Evolutionary conservation across 352 stramenopile species (phyloP), one percentile per base, ranked within the genome.

Genomic region (Phytopythium aichiense): DNA sequence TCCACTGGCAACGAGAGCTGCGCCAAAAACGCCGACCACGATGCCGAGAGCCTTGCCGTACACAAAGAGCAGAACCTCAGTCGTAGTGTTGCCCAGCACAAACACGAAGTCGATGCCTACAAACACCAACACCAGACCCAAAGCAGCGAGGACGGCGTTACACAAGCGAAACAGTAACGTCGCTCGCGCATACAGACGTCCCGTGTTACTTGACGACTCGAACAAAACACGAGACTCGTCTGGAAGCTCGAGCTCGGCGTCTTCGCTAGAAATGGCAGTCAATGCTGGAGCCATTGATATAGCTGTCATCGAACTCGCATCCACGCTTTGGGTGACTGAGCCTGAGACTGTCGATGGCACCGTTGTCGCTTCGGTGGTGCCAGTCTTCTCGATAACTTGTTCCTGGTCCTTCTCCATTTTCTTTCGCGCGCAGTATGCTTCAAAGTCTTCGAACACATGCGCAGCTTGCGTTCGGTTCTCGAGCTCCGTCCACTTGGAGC

Each of bases 401-500:
- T 31, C 23, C 0, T 64, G 40, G 15, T 56, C 37, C 16, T 60
- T 53, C 54, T 74, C 68, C 15, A 69, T 23, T 35, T 72, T 68
- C 57, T 78, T 79, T 4, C 69, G 64, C 2, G 67, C 65, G 15
- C 79, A 77, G 45, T 73, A 88, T 5, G 71, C 43, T 8, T 75
- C 68, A 64, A 91, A 91, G 45, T 85, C 76, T 16, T 86, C 76
- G 15, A 84, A 71, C 7, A 72, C 63, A 2, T 70, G 65, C 1
- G 43, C 49, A 1, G 42, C 57, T 37, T 75, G 51, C 1, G 73
- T 73, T n/a, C 79, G 72, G n/a, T 74, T 66, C 42, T 84, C 58
- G 0, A 91, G 67, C 60, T 91, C 81, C 7, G 61, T 72, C 81
- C 79, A 91, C 40, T 91, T 91, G 11, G 73, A 63, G 30, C 77